Evolutionary conservation across 306 rosid species (phyloP), one percentile per base, ranked within the genome.

Genomic region (Acacia confusa): DNA sequence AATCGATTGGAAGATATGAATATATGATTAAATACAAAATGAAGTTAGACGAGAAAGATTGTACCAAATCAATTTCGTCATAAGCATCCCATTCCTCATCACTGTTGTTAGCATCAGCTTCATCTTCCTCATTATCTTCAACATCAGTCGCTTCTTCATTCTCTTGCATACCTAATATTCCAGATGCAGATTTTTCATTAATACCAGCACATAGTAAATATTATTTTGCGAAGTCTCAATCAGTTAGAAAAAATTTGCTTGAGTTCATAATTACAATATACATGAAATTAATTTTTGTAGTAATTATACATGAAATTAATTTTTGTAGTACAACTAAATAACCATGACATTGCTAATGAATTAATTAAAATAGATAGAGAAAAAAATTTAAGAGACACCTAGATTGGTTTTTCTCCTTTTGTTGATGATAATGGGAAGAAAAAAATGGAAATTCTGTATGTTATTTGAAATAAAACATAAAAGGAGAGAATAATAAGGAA

Each of bases 61-160:
- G 67, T 64, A 85, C 97, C 94, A 79, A 68, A 86, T 92, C 86
- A 77, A 86, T 77, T 76, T 77, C 92, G 38, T 92, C 94, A 67
- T 84, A 79, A 38, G 66, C 79, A 78, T 87, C 90, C 79, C 85
- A 84, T 79, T 88, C 91, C 74, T 90, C 94, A 1, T 92, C 91
- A 28, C 83, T 92, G 57, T 88, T 87, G 73, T 92, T 87, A 79
- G 27, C 89, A 70, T 80, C 92, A 43, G 77, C 78, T 32, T 85
- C 92, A 70, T 89, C 92, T 82, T 82, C 91, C 60, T 90, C 92
- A 4, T 87, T 89, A 60, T 91, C 92, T 79, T 87, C 94, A 73
- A 53, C 86, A 71, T 79, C 78, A 71, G 74, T 84, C 78, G 89
- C 83, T 55, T 84, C 97, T 75, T 70, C 86, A 28, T 71, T 88